Base-by-base conservation (phyloP, 2,329 filamentous ascomycete genomes). In the Hymenotorrendiella dingleyae region DNA sequence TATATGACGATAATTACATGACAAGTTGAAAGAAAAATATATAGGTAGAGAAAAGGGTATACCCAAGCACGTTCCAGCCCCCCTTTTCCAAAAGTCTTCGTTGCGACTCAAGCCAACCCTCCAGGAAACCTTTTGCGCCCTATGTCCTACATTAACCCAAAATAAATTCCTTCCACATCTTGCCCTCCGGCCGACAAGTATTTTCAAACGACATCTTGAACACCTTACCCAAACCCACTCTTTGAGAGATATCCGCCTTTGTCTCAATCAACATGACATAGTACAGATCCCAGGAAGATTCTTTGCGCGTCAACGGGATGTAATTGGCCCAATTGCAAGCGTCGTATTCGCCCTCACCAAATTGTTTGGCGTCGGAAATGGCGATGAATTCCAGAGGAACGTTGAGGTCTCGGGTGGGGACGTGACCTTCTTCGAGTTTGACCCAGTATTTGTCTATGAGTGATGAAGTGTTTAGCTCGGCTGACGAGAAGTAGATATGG, bases 241-340 rank as follows among this genome's bases (percentile, higher is more conserved):
- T 52, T n/a, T 55, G 42, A 48, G 46, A 59, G 14, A 55, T 48
- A 11, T 57, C 50, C 6, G 47, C 33, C 11, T 50, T 47, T 1
- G 50, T 24, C 40, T 59, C 48, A 6, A 66, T 38, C 10, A 66
- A 49, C 29, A 65, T 42, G 9, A 63, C 63, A 34, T 58, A 62
- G 36, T 54, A 64, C 21, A 65, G 10, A 42, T 61, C 55, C 62
- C 62, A 65, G 38, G 62, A 55, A 9, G 51, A 56, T 43, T 62
- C 46, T 11, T 60, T 49, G 11, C 56, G 44, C 42, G 63, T 59
- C 36, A 58, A 55, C 12, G 61, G 61, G 6, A 64, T 54, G 29
- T 63, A 65, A 43, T 62, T 62, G 2, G 54, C 63, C 62, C 62
- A 65, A n/a, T n/a, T n/a, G n/a, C n/a, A n/a, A n/a, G 37, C 49